phyloP scores from a whole-genome alignment of 495 filamentous ascomycete genomes.

The Staphylotrichum longicolle region DNA sequence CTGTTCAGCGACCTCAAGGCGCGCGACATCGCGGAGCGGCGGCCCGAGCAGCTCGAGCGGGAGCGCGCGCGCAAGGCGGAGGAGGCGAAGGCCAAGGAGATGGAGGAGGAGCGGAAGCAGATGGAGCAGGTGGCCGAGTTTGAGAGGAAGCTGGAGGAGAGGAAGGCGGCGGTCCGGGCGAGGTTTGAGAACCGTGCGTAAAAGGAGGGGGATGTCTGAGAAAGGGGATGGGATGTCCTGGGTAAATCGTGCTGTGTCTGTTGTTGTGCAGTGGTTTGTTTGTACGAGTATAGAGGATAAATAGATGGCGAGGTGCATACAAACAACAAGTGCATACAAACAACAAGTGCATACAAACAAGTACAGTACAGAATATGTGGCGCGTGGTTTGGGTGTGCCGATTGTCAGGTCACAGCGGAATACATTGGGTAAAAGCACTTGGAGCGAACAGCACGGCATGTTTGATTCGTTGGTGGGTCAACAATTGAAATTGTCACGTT shows the following conservation, averaged over 20 bases:
- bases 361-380: too few species aligned
- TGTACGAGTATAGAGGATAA: too few species aligned
- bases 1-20: slow-evolving; percentile 90
- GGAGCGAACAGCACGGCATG: neutral
- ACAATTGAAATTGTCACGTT: too few species aligned
- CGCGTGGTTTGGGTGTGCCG: too few species aligned
- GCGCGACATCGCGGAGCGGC: slow-evolving; percentile 86
- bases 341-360: too few species aligned
- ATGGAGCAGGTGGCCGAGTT: slow-evolving; percentile 49
- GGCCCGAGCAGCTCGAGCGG: slow-evolving; percentile 80
- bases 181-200: slow-evolving; percentile 5
- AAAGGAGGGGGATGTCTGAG: neutral
- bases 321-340: too few species aligned
- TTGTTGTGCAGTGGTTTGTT: too few species aligned
- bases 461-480: too few species aligned
- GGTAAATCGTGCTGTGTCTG: too few species aligned
- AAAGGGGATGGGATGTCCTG: neutral
- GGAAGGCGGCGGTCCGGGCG: slow-evolving; percentile 27
- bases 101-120: slow-evolving; percentile 54
- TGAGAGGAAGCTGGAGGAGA: slow-evolving; percentile 46
- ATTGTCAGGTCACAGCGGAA: too few species aligned
- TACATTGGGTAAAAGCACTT: neutral
- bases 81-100: slow-evolving; percentile 55
- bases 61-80: slow-evolving; percentile 65
- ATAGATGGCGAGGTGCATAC: too few species aligned